phyloP scores from a whole-genome alignment of 2,329 filamentous ascomycete species.

The Epichloe sylvatica region DNA sequence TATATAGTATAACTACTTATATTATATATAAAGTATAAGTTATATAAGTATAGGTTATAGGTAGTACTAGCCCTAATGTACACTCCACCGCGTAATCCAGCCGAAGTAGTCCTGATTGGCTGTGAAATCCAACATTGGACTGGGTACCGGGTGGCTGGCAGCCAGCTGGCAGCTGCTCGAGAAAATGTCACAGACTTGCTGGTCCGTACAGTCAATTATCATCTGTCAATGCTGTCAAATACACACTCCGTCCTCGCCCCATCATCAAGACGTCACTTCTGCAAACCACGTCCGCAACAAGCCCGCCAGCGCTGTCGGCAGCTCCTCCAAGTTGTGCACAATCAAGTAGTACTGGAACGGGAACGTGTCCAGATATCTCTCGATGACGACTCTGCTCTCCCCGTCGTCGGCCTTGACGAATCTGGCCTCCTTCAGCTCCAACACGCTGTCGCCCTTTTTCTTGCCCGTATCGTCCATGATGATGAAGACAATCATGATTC shows the following conservation, averaged over 20 bases:
- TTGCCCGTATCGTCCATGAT: slow-evolving; percentile 60
- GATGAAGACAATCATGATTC: slow-evolving; percentile 97
- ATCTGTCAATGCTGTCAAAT: background rate
- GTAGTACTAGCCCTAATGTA: too few relatives aligned
- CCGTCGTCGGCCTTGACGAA: slow-evolving; percentile 53
- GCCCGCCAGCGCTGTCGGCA: slow-evolving; percentile 76
- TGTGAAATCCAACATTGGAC: too few relatives aligned
- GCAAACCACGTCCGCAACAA: slow-evolving; percentile 94
- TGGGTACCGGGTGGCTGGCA: too few relatives aligned
- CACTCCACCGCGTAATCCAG: too few relatives aligned
- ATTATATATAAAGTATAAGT: too few relatives aligned
- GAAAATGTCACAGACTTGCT: too few relatives aligned
- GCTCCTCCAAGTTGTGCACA: slow-evolving; percentile 78
- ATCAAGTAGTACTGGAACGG: slow-evolving; percentile 96
- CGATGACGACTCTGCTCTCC: slow-evolving; percentile 60
- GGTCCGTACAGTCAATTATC: background rate
- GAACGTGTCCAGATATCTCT: slow-evolving; percentile 87
- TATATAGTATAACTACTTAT: too few relatives aligned
- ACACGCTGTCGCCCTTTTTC: slow-evolving; percentile 49
- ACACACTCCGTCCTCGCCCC: too few relatives aligned
- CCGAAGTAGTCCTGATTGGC: too few relatives aligned
- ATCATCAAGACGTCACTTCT: slow-evolving; percentile 39
- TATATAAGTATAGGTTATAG: too few relatives aligned
- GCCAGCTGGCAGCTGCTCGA: too few relatives aligned
- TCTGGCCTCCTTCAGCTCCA: slow-evolving; percentile 77